A percentile compares a stretch with the other conserved stretches of the same genome.
Evolutionary conservation across 257 asterid species (phyloP).

Genomic region (Ilex aquifolium): DNA sequence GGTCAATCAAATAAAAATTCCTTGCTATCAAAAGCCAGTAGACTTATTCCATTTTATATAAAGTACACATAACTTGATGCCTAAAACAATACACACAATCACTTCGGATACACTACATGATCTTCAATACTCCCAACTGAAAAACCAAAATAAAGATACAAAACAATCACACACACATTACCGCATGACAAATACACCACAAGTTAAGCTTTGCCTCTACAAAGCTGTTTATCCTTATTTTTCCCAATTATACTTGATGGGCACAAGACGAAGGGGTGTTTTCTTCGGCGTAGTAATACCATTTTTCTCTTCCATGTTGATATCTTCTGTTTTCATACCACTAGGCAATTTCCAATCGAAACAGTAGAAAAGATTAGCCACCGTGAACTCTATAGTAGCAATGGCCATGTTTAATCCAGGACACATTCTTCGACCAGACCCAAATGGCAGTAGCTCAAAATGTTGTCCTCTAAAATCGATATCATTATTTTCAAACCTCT

Average conservation of each 20-base stretch:
- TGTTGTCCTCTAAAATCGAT: constrained; percentile 20
- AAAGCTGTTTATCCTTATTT: neutral
- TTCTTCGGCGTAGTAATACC: constrained; percentile 17
- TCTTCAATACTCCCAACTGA: too few relatives aligned
- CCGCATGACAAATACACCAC: too few relatives aligned
- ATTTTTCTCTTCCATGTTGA: constrained; percentile 21
- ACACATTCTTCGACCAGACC: constrained; percentile 23
- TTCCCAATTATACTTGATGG: neutral
- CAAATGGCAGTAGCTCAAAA: constrained; percentile 27
- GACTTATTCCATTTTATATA: too few relatives aligned
- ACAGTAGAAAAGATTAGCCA: constrained; percentile 21
- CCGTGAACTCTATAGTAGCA: constrained; percentile 13
- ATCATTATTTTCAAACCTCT: constrained; percentile 9
- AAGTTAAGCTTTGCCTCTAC: too few relatives aligned
- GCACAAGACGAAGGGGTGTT: constrained; percentile 7
- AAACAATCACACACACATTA: too few relatives aligned
- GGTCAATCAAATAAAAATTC: too few relatives aligned
- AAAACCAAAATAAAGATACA: too few relatives aligned
- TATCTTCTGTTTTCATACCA: constrained; percentile 13
- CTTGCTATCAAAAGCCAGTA: too few relatives aligned
- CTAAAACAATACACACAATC: too few relatives aligned
- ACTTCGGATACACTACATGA: too few relatives aligned
- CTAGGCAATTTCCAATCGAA: constrained; percentile 21
- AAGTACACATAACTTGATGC: too few relatives aligned
- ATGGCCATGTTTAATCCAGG: constrained; percentile 10